These are phyloP conservation scores for Phialophora verrucosa DNA, from an alignment of 2,329 filamentous ascomycete genomes.

Conservation along the genomic window DNA sequence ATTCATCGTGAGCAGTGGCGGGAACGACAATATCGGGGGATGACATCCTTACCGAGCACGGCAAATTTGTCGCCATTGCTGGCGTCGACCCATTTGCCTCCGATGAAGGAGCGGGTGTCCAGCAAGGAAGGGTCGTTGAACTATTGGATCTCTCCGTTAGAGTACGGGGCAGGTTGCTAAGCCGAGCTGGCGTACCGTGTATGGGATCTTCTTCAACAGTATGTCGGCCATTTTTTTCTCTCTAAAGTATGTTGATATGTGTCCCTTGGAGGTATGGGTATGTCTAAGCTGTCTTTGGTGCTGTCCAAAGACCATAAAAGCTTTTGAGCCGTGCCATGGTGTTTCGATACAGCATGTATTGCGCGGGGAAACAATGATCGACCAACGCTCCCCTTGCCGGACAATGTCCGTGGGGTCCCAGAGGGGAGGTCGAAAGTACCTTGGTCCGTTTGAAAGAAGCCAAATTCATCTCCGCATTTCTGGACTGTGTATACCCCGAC, in stretches of 20 bases:
- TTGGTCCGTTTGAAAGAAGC: not conserved
- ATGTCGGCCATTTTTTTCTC: slow-evolving; percentile 8
- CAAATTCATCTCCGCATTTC: slow-evolving; percentile 16
- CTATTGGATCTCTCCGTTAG: not conserved
- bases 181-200: slow-evolving; percentile 10
- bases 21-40: not conserved
- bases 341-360: slow-evolving; percentile 2
- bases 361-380: slow-evolving; percentile 11
- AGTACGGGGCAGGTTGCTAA: no score
- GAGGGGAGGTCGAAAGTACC: not conserved
- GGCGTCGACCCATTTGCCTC: slow-evolving; percentile 21
- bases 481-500: slow-evolving; percentile 5
- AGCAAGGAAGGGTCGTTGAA: slow-evolving; percentile 22
- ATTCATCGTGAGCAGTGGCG: not conserved
- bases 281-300: not conserved
- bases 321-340: not conserved
- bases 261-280: not conserved
- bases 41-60: slow-evolving; percentile 13
- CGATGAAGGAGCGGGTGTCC: slow-evolving; percentile 19
- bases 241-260: not conserved
- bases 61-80: slow-evolving; percentile 10
- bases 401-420: slow-evolving; percentile 11
- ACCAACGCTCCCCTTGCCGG: not conserved
- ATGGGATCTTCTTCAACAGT: slow-evolving; percentile 18
- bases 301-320: not conserved